Evolutionary conservation across 176 grass and related monocot species (phyloP), one percentile per base, ranked within the genome.

Genomic region (Coix lacrymajobi): DNA sequence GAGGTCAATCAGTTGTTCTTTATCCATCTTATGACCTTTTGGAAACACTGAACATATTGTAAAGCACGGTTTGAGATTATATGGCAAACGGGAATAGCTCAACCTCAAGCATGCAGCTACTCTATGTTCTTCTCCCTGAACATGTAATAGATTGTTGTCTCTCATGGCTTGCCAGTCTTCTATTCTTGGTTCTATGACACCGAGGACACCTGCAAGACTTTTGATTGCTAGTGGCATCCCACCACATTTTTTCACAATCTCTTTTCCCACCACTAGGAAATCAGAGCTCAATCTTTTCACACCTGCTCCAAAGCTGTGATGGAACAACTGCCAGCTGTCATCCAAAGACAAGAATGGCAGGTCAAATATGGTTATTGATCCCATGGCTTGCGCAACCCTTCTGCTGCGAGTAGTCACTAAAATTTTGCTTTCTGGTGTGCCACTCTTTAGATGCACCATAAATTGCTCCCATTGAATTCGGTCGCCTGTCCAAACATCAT

Each of bases 181-280:
- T 57, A 79, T 68, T 7, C 0, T 64, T 8, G 0, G 63, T 14
- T 39, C 1, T 29, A 69, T 79, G 0, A 3, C 49, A 31, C 7
- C 12, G 2, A 86, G 19, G 0, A 11, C 43, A 80, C 60, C 40
- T 20, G 66, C 89, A 34, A 91, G 36, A 37, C 8, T 26, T 39
- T 80, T 83, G 7, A 77, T 65, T 14, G 80, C 85, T 66, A 91
- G 48, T 0, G 89, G 89, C 15, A 91, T 7, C 3, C 84, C 89
- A 11, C 75, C 80, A 76, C 89, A 87, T 24, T 80, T 84, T 1
- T 62, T 63, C 7, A 91, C 8, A 41, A 87, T 83, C 4, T 80
- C 79, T 31, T 73, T 83, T 3, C 83, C 88, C 19, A 87, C 73
- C 3, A 24, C 22, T 48, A 7, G 11, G 1, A 72, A 40, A 29